Base-by-base conservation (phyloP, 2,329 filamentous ascomycete genomes). In the Apiospora koreana region DNA sequence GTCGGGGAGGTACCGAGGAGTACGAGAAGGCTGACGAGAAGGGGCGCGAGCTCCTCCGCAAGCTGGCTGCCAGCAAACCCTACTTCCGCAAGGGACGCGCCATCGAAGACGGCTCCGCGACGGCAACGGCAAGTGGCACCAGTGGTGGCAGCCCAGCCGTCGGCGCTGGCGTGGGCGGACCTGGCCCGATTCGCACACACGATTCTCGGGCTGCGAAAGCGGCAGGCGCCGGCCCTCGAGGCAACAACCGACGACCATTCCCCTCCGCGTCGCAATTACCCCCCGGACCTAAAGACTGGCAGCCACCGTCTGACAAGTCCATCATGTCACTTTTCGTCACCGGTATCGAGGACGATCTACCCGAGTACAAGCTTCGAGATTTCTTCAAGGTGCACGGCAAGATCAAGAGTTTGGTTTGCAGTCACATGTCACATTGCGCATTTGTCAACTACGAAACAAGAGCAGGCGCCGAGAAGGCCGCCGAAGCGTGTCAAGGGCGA, bases 1-100 rank as follows among this genome's bases (percentile, higher is more conserved):
- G 96, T 2, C 87, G 93, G 73, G 93, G 92, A 8, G 92, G 91
- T 21, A 86, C 94, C 10, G 96, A 98, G 79, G 94, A 93, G 74
- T 98, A 98, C 79, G 94, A 97, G 73, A 97, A 98, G 86, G 96
- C 95, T 1, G 96, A 99, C 77, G 95, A 98, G 79, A 98, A 98
- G 82, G 96, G 95, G 2, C 88, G 95, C 70, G 96, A 99, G 75
- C 84, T 99, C 16, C 81, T 99, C 71, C 88, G 94, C 74, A 87
- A 94, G 69, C 83, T 99, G 62, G 97, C 97, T 6, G 92, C 93
- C 73, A 98, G 94, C 79, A 95, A 98, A 79, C 96, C 96, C 0
- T 98, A 98, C 80, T 97, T 97, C 81, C 92, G 95, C 78, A 97
- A 96, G 78, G 94, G 95, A 69, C 89, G 93, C 72, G 85, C 92